Evolutionary conservation across 2,329 filamentous ascomycete species (phyloP), one percentile per base, ranked within the genome.

Genomic region (Plenodomus biglobosus): DNA sequence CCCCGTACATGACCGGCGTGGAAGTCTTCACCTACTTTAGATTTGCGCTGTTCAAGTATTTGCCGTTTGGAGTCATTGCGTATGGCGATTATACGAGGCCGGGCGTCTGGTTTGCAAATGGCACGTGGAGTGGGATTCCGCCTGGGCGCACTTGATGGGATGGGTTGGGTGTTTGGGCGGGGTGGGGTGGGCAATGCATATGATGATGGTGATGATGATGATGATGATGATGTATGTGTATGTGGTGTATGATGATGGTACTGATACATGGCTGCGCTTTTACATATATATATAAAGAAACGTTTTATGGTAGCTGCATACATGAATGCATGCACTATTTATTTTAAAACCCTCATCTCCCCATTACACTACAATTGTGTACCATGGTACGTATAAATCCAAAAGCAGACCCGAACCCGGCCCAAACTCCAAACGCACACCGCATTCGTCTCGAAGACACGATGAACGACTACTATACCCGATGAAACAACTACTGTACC

Each of bases 61-160:
- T 55, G 20, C 60, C 61, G 2, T 65, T 70, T 56, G 66, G 64
- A 1, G 53, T 57, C 8, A 52, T 69, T 5, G 40, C 41, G 13
- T 69, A 68, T 40, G 65, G 59, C 38, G 69, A 72, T 44, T 71
- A 69, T 37, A 71, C 69, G 1, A 57, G 50, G 22, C 61, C 69
- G 2, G 69, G 69, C 2, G 59, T 53, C 1, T 72, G 68, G 68
- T 60, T 51, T 44, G 37, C 51, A 8, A 64, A 71, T 47, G 68
- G 68, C 15, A 58, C 54, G 8, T 71, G 68, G 69, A 50, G 42
- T 22, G 62, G 56, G 20, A 60, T 65, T 17, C 59, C 62, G 22
- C 40, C 44, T 3, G 55, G 55, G 2, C 40, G 53, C 38, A 56
- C 53, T 19, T 52, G 38, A 21, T 38, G 21, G 22, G 5, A 6